phyloP scores from a whole-genome alignment of 441 rosid species.

The Populus hybrid region DNA sequence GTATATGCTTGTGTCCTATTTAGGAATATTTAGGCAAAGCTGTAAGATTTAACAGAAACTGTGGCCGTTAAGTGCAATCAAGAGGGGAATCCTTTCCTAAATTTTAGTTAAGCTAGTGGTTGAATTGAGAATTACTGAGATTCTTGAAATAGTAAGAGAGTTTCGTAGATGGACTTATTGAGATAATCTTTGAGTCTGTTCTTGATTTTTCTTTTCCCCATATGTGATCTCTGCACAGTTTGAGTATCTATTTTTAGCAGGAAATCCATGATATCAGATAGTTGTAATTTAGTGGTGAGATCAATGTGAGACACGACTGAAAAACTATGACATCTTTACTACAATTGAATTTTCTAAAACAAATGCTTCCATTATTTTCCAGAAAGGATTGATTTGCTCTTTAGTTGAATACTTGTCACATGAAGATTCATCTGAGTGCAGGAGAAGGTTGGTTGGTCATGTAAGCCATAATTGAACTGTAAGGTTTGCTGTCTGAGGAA shows the following conservation, averaged over 20 bases:
- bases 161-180: neutral
- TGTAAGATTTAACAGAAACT: neutral
- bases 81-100: neutral
- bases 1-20: neutral
- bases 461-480: neutral
- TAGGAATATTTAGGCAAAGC: neutral
- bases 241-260: neutral
- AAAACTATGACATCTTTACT: neutral
- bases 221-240: neutral
- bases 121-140: neutral
- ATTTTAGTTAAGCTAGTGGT: neutral
- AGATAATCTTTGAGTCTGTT: neutral
- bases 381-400: neutral
- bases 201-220: neutral
- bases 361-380: neutral
- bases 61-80: neutral
- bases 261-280: neutral
- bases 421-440: neutral
- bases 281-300: neutral
- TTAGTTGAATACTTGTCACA: neutral
- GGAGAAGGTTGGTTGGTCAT: neutral
- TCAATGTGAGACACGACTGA: neutral
- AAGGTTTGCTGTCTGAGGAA: neutral
- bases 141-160: neutral
- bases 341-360: neutral